Conservation (phyloP, 192 early-diverging fungal species). For the Neocallimastix lanati region DNA sequence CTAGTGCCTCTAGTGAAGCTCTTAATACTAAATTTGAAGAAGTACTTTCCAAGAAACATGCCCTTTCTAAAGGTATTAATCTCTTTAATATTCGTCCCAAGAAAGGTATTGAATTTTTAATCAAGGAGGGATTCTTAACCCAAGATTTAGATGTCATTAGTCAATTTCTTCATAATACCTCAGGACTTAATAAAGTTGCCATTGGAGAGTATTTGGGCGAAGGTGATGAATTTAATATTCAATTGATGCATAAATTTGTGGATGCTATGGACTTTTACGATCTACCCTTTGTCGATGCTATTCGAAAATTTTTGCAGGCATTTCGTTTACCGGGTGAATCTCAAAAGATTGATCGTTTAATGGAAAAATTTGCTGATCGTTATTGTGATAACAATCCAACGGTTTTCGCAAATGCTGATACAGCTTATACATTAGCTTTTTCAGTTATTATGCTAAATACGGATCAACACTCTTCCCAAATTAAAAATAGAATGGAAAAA, state of each 20-base stretch:
- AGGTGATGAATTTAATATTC: conserved; percentile 22
- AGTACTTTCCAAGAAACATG: conserved; percentile 22
- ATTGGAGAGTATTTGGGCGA: conserved; percentile 43
- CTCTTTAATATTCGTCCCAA: conserved; percentile 31
- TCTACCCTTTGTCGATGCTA: conserved; percentile 29
- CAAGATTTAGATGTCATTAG: conserved; percentile 17
- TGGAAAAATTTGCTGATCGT: conserved; percentile 51
- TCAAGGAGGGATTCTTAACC: conserved; percentile 22
- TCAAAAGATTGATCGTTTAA: conserved; percentile 45
- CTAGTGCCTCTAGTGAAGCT: conserved; percentile 1
- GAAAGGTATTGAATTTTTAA: conserved; percentile 25
- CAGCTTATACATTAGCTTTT: conserved; percentile 39
- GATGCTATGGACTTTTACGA: conserved; percentile 31
- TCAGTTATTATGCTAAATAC: conserved; percentile 50
- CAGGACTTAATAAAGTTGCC: conserved; percentile 22
- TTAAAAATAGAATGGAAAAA: conserved; percentile 41
- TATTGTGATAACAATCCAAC: conserved; percentile 41
- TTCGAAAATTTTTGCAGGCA: conserved; percentile 31
- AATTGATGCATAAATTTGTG: conserved; percentile 40
- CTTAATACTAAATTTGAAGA: conserved; percentile 13
- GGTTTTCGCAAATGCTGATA: conserved; percentile 38
- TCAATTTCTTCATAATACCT: conserved; percentile 18
- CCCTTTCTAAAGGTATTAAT: conserved; percentile 16
- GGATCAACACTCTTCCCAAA: conserved; percentile 31
- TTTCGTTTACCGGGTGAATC: conserved; percentile 45